A percentile compares a stretch with the other conserved stretches of the same genome.
These are phyloP conservation scores for Macrocystidia cucumis DNA, from an alignment of 1,284 basidiomycete species.

Conservation along the genomic window DNA sequence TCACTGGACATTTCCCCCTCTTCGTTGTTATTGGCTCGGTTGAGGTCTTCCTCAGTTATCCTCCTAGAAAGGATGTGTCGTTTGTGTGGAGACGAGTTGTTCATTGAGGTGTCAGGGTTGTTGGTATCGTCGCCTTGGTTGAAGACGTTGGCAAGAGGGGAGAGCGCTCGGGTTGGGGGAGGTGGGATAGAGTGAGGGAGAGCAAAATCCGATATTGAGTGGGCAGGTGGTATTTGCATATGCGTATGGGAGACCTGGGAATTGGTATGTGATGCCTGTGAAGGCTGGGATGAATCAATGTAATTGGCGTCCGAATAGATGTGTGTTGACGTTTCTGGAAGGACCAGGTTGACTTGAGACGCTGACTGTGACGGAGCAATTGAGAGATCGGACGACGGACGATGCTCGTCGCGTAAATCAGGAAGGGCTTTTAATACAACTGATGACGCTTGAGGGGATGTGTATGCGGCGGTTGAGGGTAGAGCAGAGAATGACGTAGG, in stretches of 20 bases:
- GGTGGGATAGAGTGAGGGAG: no score
- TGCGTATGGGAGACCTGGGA: constrained; percentile 6
- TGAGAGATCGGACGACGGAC: constrained; percentile 34
- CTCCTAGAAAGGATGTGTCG: constrained; percentile 26
- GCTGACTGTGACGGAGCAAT: constrained; percentile 62
- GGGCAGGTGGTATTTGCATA: constrained; percentile 44
- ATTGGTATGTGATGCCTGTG: constrained; percentile 1
- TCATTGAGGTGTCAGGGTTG: no score
- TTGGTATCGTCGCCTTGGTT: no score
- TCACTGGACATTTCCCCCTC: constrained; percentile 9
- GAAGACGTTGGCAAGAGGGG: no score
- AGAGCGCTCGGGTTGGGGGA: no score
- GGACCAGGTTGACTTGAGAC: constrained; percentile 36
- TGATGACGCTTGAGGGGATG: no score
- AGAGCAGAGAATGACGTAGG: no score
- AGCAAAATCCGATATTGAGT: constrained; percentile 41
- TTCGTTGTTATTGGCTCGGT: neutral
- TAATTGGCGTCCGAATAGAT: constrained; percentile 8
- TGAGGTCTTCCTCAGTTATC: constrained; percentile 36
- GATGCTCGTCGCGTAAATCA: no score
- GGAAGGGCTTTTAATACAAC: no score
- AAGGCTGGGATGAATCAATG: constrained; percentile 10
- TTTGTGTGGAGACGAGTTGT: no score
- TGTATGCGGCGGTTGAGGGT: no score
- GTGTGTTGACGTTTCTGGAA: constrained; percentile 4